Base-by-base conservation (phyloP, 495 filamentous ascomycete species). In the Jackrogersella minutella region DNA sequence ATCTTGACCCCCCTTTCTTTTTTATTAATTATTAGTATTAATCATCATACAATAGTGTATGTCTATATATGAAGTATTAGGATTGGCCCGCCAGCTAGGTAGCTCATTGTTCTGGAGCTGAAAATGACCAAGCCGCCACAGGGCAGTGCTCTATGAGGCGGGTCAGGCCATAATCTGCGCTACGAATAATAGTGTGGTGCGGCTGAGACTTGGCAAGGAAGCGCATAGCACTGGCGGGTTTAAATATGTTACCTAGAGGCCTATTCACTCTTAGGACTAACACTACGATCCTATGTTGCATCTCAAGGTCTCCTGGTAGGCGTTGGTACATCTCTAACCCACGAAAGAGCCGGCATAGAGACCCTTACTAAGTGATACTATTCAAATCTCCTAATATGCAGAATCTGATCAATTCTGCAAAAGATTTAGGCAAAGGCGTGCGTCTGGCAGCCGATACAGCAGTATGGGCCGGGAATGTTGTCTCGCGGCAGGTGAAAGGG, bases 171-270 rank as follows among this genome's bases (percentile, higher is more conserved):
- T 10, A 13, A 37, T 14, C 10, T 14, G 13, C 34, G 34, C 34
- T 37, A 37, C 13, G 3, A 37, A 14, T 5, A 19, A 22, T 62
- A 37, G 58, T 44, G 47, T 19, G 49, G 39, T 54, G 58, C 58
- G 39, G 58, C 58, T 62, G 58, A 62, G 36, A 46, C 58, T 54
- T 62, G 58, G 58, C 58, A 28, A 34, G 19, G 19, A n/a, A 44
- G 30, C 17, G 2, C 16, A 52, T 36, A 24, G n/a, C 3, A 7
- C 26, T 21, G 22, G 2, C 11, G 10, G 31, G 2, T 2, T 13
- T 7, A 34, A 2, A 34, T 34, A 34, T 9, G 10, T 10, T 13
- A 34, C 11, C 31, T 34, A 34, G 2, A 34, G 9, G 17, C 3
- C 37, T 41, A 14, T 2, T 17, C 3, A 41, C 9, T 17, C 37